Percentiles rank a stretch among this genome's conserved stretches.
phyloP scores from a whole-genome alignment of 2,329 filamentous ascomycete genomes.

The Colletotrichum spaethianum region DNA sequence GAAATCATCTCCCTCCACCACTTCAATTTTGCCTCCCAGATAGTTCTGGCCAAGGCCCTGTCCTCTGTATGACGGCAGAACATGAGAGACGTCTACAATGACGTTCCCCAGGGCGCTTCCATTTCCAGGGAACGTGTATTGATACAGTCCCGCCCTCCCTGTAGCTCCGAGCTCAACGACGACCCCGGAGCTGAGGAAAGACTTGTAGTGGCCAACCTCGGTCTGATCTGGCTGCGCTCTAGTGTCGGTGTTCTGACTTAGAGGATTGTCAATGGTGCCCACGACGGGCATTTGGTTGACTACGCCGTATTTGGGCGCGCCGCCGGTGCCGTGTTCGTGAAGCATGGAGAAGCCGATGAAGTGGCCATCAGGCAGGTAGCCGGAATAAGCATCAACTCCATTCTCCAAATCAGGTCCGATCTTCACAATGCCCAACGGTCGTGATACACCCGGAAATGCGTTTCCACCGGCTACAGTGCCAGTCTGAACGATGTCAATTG shows the following conservation, averaged over 20 bases:
- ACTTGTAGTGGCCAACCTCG: constrained; percentile 74
- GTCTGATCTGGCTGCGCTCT: constrained; percentile 66
- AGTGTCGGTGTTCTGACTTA: constrained; percentile 67
- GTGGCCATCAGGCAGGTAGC: constrained; percentile 64
- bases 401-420: constrained; percentile 65
- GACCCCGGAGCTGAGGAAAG: constrained; percentile 68
- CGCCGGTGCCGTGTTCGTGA: constrained; percentile 77
- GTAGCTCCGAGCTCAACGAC: constrained; percentile 70
- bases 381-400: constrained; percentile 66
- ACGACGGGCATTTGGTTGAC: constrained; percentile 71
- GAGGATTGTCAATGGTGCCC: constrained; percentile 65
- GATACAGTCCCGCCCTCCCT: constrained; percentile 70
- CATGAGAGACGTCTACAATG: constrained; percentile 76
- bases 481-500: constrained; percentile 52
- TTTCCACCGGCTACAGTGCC: constrained; percentile 63
- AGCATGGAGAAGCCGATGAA: constrained; percentile 75
- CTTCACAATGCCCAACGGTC: constrained; percentile 65
- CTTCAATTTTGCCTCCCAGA: constrained; percentile 69
- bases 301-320: constrained; percentile 79
- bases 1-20: constrained; percentile 59
- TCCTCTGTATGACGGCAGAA: constrained; percentile 73
- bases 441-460: constrained; percentile 64
- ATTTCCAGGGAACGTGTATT: constrained; percentile 69
- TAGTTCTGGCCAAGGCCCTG: constrained; percentile 74
- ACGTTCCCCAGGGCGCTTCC: constrained; percentile 58